A percentile compares a stretch with the other conserved stretches of the same genome.
phyloP scores from a whole-genome alignment of 371 early-diverging fungal species.

The Circinella umbellata region DNA sequence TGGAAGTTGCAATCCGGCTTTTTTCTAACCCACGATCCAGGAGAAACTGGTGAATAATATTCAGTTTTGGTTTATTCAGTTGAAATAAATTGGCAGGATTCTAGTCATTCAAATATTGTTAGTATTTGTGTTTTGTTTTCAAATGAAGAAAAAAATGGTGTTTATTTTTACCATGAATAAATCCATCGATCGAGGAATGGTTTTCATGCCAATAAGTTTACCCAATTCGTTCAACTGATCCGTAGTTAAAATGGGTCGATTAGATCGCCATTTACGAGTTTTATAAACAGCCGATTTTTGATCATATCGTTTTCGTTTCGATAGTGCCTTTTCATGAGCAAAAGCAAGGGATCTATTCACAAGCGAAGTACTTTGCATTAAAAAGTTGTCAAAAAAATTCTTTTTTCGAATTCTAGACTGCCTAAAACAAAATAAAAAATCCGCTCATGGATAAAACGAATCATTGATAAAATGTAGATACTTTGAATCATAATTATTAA shows the following conservation, averaged over 20 bases:
- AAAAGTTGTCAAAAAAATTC: neutral
- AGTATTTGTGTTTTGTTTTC: no score
- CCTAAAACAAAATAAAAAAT: no score
- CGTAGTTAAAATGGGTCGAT: conserved; percentile 6
- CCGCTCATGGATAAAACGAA: no score
- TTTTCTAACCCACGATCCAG: conserved; percentile 28
- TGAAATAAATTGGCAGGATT: conserved; percentile 21
- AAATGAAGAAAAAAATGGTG: no score
- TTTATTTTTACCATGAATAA: conserved; percentile 1
- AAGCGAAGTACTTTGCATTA: conserved; percentile 14
- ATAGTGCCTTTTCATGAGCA: neutral
- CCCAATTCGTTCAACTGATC: conserved; percentile 8
- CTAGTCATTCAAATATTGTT: neutral
- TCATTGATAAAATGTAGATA: no score
- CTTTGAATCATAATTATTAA: no score
- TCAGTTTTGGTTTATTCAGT: conserved; percentile 10
- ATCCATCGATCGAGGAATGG: neutral
- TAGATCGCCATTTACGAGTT: conserved; percentile 18
- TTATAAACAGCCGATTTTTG: neutral
- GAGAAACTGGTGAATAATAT: conserved; percentile 12
- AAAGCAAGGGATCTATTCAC: neutral
- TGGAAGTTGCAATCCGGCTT: neutral
- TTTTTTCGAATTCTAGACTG: neutral
- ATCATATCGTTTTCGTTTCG: conserved; percentile 8
- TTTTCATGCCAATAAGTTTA: neutral